Percentiles rank a stretch among this genome's conserved stretches.
Evolutionary conservation across 2,329 filamentous ascomycete genomes (phyloP).

Genomic region (Scorias spongiosa): DNA sequence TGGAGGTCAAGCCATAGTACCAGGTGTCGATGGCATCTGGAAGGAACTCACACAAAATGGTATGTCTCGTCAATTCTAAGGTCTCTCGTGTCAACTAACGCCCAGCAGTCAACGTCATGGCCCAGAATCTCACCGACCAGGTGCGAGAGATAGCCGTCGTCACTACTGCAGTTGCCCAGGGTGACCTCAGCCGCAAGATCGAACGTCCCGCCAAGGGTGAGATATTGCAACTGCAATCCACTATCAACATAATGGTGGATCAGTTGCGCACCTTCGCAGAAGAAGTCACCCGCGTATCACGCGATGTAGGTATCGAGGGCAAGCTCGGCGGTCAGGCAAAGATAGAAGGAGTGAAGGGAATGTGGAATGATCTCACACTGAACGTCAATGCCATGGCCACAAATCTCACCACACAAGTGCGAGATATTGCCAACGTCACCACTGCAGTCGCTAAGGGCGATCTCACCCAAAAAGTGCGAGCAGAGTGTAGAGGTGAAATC

Average conservation of each 20-base stretch:
- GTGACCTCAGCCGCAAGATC: slow-evolving; percentile 92
- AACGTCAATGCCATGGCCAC: slow-evolving; percentile 40
- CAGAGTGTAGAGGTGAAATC: slow-evolving; percentile 38
- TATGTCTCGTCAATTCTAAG: slow-evolving; percentile 16
- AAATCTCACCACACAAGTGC: slow-evolving; percentile 37
- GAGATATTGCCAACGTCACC: slow-evolving; percentile 38
- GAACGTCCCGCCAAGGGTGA: slow-evolving; percentile 86
- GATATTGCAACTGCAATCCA: slow-evolving; percentile 88
- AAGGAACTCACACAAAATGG: slow-evolving; percentile 67
- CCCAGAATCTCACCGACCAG: slow-evolving; percentile 93
- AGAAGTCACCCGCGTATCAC: slow-evolving; percentile 48
- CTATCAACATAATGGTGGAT: slow-evolving; percentile 56
- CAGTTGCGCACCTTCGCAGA: slow-evolving; percentile 50
- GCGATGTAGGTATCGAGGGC: slow-evolving; percentile 49
- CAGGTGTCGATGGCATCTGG: slow-evolving; percentile 92
- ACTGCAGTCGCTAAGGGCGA: slow-evolving; percentile 37
- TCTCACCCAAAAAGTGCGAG: slow-evolving; percentile 36
- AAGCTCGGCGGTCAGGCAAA: slow-evolving; percentile 49
- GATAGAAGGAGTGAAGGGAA: slow-evolving; percentile 49
- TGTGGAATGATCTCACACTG: slow-evolving; percentile 50
- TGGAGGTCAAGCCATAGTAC: slow-evolving; percentile 83
- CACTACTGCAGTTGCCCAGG: slow-evolving; percentile 85
- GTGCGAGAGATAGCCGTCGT: slow-evolving; percentile 96
- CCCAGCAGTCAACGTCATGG: slow-evolving; percentile 77
- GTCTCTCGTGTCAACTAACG: slow-evolving; percentile 8